A percentile compares a stretch with the other conserved stretches of the same genome.
Evolutionary conservation across 805 yeast species (phyloP).

Genomic region (Ogataea saltuana): DNA sequence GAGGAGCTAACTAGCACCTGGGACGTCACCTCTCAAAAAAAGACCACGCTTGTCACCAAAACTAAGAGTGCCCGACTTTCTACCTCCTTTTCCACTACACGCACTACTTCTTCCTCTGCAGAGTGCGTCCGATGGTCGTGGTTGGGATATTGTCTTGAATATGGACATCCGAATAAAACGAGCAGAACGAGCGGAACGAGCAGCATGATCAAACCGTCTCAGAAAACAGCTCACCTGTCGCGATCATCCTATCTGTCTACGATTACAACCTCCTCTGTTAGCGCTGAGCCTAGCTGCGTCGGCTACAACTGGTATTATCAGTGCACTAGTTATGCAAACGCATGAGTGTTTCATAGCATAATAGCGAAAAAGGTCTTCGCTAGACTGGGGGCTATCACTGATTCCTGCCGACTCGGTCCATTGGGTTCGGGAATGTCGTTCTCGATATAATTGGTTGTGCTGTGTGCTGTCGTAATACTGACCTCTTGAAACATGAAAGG

Average conservation of each 20-base stretch:
- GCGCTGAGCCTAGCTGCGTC: slow-evolving; percentile 7
- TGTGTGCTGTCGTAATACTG: too few species aligned
- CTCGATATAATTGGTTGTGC: too few species aligned
- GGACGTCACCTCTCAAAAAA: slow-evolving; percentile 4
- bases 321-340: slow-evolving; percentile 21
- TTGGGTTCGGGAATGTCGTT: too few species aligned
- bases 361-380: too few species aligned
- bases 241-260: background rate
- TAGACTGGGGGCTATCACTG: too few species aligned
- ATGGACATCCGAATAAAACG: slow-evolving; percentile 13
- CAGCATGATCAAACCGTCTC: background rate
- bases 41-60: slow-evolving; percentile 8
- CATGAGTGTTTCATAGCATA: too few species aligned
- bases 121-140: slow-evolving; percentile 23
- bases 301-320: slow-evolving; percentile 20
- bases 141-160: slow-evolving; percentile 25
- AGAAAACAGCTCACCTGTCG: background rate
- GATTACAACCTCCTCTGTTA: slow-evolving; percentile 1
- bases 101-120: background rate
- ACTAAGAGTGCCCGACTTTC: slow-evolving; percentile 3
- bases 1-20: slow-evolving; percentile 7
- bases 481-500: too few species aligned
- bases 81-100: background rate
- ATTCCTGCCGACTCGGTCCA: too few species aligned
- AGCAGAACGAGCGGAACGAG: slow-evolving; percentile 1